A percentile compares a stretch with the other conserved stretches of the same genome.
These are phyloP conservation scores for Theobroma grandiflorum DNA, from an alignment of 441 rosid species.

Conservation along the genomic window DNA sequence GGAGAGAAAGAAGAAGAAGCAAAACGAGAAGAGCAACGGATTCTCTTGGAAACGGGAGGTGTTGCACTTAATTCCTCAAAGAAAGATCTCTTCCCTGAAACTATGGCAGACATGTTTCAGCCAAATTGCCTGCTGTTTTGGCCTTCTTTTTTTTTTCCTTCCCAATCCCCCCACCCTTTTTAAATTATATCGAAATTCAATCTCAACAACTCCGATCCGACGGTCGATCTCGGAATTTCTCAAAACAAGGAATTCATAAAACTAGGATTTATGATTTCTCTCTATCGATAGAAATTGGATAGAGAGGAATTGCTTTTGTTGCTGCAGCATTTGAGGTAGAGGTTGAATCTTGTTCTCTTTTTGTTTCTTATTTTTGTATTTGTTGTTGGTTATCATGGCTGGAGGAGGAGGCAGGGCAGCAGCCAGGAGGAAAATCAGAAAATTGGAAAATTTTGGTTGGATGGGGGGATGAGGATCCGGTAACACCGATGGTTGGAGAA, in stretches of 20 bases:
- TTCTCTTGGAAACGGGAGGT: conserved; percentile 75
- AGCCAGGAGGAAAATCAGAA: neutral
- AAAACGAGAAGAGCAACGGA: conserved; percentile 77
- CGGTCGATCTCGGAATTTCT: conserved; percentile 1
- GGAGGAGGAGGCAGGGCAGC: neutral
- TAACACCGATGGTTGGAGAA: neutral
- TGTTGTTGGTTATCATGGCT: neutral
- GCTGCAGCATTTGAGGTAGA: neutral
- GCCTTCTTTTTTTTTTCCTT: conserved; percentile 26
- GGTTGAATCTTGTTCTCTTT: neutral
- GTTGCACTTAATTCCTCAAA: conserved; percentile 78
- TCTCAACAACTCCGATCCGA: conserved; percentile 1
- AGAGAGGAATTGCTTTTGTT: neutral
- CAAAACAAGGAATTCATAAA: neutral
- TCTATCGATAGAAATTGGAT: conserved; percentile 9
- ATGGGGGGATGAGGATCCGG: neutral
- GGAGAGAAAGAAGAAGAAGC: conserved; percentile 58
- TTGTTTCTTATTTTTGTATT: neutral
- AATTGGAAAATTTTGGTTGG: neutral
- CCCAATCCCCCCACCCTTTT: conserved; percentile 25
- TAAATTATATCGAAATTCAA: conserved; percentile 3
- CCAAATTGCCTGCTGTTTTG: conserved; percentile 37
- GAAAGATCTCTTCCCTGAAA: conserved; percentile 98
- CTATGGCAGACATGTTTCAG: conserved; percentile 96
- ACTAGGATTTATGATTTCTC: neutral